Conservation (phyloP, 2,329 filamentous ascomycete genomes). For the Capronia epimyces region DNA sequence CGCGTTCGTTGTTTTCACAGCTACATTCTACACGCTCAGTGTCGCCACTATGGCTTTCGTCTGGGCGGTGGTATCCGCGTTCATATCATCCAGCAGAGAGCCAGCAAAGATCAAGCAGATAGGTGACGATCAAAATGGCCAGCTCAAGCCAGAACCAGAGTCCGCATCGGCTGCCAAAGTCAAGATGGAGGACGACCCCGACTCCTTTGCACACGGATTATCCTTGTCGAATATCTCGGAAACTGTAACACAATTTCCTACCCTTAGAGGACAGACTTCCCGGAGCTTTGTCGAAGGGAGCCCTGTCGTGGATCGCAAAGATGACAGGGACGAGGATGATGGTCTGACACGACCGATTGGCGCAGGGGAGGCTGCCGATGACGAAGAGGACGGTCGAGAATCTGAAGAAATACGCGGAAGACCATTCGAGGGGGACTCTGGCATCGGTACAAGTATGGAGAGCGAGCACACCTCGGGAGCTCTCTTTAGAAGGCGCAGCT, state of each 20-base stretch:
- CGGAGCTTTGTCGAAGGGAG: slow-evolving; percentile 29
- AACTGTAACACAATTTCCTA: slow-evolving; percentile 16
- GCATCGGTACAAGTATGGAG: slow-evolving; percentile 51
- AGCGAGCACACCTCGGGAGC: slow-evolving; percentile 21
- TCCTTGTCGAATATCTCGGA: slow-evolving; percentile 13
- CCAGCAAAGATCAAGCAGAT: slow-evolving; percentile 8
- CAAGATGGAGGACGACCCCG: slow-evolving; percentile 31
- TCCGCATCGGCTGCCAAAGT: slow-evolving; percentile 21
- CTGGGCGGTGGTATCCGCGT: slow-evolving; percentile 51
- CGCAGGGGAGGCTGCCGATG: slow-evolving; percentile 22
- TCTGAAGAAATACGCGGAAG: slow-evolving; percentile 20
- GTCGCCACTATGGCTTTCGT: slow-evolving; percentile 60
- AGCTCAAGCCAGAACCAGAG: slow-evolving; percentile 29
- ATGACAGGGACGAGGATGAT: slow-evolving; percentile 4
- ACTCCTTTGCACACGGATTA: slow-evolving; percentile 6
- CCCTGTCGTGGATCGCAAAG: not conserved
- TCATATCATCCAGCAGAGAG: slow-evolving; percentile 30
- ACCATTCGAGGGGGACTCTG: slow-evolving; percentile 41
- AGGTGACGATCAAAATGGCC: slow-evolving; percentile 12
- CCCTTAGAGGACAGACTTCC: slow-evolving; percentile 6
- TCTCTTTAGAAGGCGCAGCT: slow-evolving; percentile 20
- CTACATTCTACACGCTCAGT: slow-evolving; percentile 71
- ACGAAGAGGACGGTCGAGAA: slow-evolving; percentile 31
- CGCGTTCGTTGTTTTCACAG: slow-evolving; percentile 63
- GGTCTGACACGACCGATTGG: slow-evolving; percentile 11